Percentiles rank a stretch among this genome's conserved stretches.
These are phyloP conservation scores for Dendrocalamus latiflorus DNA, from an alignment of 202 grass and related monocot genomes.

Conservation along the genomic window DNA sequence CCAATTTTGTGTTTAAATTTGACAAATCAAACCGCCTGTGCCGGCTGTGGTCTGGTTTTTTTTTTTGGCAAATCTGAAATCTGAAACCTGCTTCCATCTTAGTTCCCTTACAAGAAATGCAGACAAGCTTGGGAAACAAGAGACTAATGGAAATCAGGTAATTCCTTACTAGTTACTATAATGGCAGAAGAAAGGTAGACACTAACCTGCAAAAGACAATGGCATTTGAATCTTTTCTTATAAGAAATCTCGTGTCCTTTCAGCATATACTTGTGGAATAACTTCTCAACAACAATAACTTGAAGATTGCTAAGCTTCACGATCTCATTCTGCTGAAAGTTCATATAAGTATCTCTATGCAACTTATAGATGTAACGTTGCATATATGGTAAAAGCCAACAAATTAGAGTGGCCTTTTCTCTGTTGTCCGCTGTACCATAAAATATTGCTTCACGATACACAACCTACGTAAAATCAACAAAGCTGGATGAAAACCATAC, in stretches of 20 bases:
- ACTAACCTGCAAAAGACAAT: conserved; percentile 81
- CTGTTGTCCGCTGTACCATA: conserved; percentile 61
- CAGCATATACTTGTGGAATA: conserved; percentile 75
- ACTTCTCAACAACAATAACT: conserved; percentile 64
- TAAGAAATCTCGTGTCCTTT: conserved; percentile 57
- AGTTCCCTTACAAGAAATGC: neutral
- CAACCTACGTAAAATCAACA: conserved; percentile 50
- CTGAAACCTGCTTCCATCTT: neutral
- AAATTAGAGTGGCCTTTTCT: conserved; percentile 54
- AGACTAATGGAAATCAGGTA: neutral
- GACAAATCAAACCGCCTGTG: neutral
- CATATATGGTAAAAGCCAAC: conserved; percentile 70
- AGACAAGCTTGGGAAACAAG: neutral
- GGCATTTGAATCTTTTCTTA: conserved; percentile 58
- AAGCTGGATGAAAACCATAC: conserved; percentile 18
- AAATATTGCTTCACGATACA: conserved; percentile 85
- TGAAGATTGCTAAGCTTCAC: conserved; percentile 53
- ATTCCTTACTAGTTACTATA: conserved; percentile 8
- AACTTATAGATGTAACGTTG: conserved; percentile 83
- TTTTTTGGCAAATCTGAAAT: neutral
- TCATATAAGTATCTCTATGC: conserved; percentile 54
- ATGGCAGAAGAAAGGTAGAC: conserved; percentile 9
- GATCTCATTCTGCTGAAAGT: conserved; percentile 56
- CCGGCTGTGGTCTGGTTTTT: neutral
- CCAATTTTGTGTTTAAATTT: neutral